These are phyloP conservation scores for Ascoidea asiatica DNA, from an alignment of 805 yeast genomes.

Conservation along the genomic window DNA sequence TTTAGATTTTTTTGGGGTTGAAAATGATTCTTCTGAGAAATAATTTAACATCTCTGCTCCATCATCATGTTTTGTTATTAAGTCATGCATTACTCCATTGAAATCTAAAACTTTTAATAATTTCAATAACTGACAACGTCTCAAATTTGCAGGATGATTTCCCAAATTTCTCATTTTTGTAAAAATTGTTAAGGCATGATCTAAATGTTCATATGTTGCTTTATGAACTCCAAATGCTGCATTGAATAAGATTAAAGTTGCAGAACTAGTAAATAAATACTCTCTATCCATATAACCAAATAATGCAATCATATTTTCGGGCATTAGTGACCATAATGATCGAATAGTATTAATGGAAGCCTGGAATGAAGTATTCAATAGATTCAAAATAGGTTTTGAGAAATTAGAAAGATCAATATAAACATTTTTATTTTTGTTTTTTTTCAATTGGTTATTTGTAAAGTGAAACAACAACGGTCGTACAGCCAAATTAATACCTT, in stretches of 20 bases:
- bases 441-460: slow-evolving; percentile 51
- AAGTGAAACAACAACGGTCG: slow-evolving; percentile 68
- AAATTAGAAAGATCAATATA: slow-evolving; percentile 54
- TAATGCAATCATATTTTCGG: slow-evolving; percentile 71
- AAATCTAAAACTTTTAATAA: slow-evolving; percentile 55
- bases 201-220: slow-evolving; percentile 56
- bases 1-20: neutral
- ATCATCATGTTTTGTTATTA: slow-evolving; percentile 46
- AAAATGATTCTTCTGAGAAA: neutral
- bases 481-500: slow-evolving; percentile 69
- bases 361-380: slow-evolving; percentile 65
- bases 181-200: slow-evolving; percentile 56
- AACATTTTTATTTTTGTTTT: slow-evolving; percentile 29
- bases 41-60: slow-evolving; percentile 11
- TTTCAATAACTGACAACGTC: slow-evolving; percentile 59
- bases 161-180: slow-evolving; percentile 69
- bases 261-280: slow-evolving; percentile 63
- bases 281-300: slow-evolving; percentile 86
- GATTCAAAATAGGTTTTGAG: slow-evolving; percentile 52
- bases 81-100: slow-evolving; percentile 45
- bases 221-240: slow-evolving; percentile 76
- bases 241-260: slow-evolving; percentile 58
- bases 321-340: slow-evolving; percentile 60
- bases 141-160: slow-evolving; percentile 65
- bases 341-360: slow-evolving; percentile 68